Evolutionary conservation across 768 basidiomycete genomes (phyloP).

Genomic region (Mycena vulgaris): DNA sequence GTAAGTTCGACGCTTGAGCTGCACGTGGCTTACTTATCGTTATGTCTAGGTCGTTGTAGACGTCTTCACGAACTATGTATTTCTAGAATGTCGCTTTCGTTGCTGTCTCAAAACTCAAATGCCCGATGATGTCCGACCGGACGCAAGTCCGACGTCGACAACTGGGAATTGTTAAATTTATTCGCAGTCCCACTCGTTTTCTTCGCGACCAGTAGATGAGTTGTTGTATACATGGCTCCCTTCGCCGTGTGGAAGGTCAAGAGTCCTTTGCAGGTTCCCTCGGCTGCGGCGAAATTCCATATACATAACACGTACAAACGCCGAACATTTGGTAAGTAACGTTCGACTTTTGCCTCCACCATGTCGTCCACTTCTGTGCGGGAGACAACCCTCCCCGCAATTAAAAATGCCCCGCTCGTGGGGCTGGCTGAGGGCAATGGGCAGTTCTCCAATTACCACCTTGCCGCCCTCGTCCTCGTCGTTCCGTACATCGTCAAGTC

Average conservation of each 20-base stretch:
- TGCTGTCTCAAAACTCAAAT: background rate
- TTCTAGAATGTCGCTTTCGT: constrained; percentile 2
- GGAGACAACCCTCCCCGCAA: constrained; percentile 77
- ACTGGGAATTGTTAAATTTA: too few species aligned
- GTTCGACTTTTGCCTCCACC: constrained; percentile 29
- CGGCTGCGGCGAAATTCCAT: too few species aligned
- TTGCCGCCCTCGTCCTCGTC: constrained; percentile 82
- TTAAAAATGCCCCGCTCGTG: constrained; percentile 88
- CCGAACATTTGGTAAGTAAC: background rate
- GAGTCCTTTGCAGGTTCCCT: too few species aligned
- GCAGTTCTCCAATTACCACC: constrained; percentile 85
- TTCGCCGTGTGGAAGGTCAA: too few species aligned
- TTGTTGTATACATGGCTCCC: too few species aligned
- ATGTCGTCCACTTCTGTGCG: constrained; percentile 35
- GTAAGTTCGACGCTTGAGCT: constrained; percentile 15
- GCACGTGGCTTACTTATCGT: too few species aligned
- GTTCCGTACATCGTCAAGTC: constrained; percentile 91
- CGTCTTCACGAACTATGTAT: constrained; percentile 21
- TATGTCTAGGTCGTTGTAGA: constrained; percentile 16
- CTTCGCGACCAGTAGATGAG: too few species aligned
- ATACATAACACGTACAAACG: too few species aligned
- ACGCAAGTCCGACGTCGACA: too few species aligned
- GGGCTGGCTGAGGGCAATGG: constrained; percentile 91
- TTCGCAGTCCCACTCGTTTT: too few species aligned
- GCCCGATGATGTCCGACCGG: too few species aligned